Conservation (phyloP, 148 eudicot genomes). For the Rhododendron griersonianum region DNA sequence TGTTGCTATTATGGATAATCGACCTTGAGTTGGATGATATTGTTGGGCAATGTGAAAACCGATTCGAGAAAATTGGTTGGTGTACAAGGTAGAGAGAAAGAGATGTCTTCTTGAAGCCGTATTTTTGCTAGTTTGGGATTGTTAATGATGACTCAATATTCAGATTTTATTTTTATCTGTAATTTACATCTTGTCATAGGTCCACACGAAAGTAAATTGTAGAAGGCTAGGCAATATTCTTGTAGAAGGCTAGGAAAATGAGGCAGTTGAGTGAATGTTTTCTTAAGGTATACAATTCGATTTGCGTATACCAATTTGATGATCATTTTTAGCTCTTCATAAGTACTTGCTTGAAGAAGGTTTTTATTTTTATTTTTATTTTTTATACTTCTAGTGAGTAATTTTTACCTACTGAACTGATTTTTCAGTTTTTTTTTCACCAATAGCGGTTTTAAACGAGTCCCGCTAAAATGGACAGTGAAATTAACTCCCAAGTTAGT, state of each 20-base stretch:
- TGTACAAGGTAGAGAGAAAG: background rate
- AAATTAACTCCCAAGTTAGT: no score
- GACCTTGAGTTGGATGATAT: background rate
- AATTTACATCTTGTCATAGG: background rate
- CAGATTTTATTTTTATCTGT: background rate
- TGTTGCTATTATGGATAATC: no score
- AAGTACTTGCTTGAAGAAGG: background rate
- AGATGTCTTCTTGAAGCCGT: background rate
- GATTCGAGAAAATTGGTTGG: background rate
- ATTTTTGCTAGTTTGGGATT: constrained; percentile 2
- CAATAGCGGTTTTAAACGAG: no score
- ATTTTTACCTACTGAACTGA: background rate
- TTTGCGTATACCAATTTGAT: background rate
- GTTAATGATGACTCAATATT: background rate
- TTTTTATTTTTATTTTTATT: no score
- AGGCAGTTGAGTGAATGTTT: constrained; percentile 1
- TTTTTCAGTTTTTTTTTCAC: background rate
- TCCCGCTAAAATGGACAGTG: background rate
- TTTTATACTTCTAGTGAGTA: no score
- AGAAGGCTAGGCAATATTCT: background rate
- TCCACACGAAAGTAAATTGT: constrained; percentile 1
- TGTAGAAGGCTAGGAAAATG: background rate
- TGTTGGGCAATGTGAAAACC: background rate
- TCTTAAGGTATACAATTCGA: background rate
- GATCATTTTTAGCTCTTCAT: background rate